phyloP scores from a whole-genome alignment of 164 flowering plant species.

The Buxus sempervirens region DNA sequence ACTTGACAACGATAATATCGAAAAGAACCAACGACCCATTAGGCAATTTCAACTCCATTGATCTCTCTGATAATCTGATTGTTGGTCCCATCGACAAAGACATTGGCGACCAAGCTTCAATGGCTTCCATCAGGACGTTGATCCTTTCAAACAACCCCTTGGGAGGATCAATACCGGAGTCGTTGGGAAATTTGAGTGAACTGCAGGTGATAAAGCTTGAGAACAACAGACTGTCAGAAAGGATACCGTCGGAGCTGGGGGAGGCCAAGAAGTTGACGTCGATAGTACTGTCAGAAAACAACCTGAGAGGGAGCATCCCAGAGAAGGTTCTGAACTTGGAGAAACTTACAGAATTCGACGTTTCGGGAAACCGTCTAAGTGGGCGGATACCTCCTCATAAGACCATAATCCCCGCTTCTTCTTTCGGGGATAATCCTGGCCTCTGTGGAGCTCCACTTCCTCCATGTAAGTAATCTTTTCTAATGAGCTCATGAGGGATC shows the following conservation, averaged over 20 bases:
- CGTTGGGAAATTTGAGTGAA: slow-evolving; percentile 36
- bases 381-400: slow-evolving; percentile 58
- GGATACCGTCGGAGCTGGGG: slow-evolving; percentile 42
- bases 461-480: slow-evolving; percentile 35
- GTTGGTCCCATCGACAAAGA: slow-evolving; percentile 38
- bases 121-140: slow-evolving; percentile 31
- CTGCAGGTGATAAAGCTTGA: slow-evolving; percentile 34
- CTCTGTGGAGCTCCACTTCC: slow-evolving; percentile 80
- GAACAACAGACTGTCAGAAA: slow-evolving; percentile 36
- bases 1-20: slow-evolving; percentile 25
- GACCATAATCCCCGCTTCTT: slow-evolving; percentile 36
- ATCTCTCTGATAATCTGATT: slow-evolving; percentile 52
- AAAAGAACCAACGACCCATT: slow-evolving; percentile 34
- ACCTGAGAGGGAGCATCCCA: slow-evolving; percentile 50
- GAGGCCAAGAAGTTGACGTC: slow-evolving; percentile 24
- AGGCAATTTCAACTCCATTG: slow-evolving; percentile 48
- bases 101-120: slow-evolving; percentile 28
- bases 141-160: slow-evolving; percentile 45
- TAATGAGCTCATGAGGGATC: too few species aligned
- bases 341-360: slow-evolving; percentile 39
- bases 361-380: slow-evolving; percentile 40
- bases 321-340: slow-evolving; percentile 35
- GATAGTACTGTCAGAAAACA: slow-evolving; percentile 43
- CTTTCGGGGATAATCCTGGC: slow-evolving; percentile 52
- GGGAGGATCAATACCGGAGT: slow-evolving; percentile 46